Percentiles rank a stretch among this genome's conserved stretches.
These are phyloP conservation scores for Ophiostoma sp. DNA, from an alignment of 2,329 filamentous ascomycete species.

Conservation along the genomic window DNA sequence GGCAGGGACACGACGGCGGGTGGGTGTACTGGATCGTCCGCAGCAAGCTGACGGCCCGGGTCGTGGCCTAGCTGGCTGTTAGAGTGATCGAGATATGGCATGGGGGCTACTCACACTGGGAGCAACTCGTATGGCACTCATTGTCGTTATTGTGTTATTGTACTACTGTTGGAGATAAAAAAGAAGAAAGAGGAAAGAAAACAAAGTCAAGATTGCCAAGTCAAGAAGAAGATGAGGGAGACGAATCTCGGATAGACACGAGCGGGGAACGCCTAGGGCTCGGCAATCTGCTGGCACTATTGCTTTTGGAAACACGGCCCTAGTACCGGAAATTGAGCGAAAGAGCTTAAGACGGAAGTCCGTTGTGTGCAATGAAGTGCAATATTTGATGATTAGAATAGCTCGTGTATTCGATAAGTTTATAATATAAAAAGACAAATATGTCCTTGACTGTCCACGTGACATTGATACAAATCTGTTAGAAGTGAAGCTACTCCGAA, in stretches of 20 bases:
- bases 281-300: constrained; percentile 10
- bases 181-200: background rate
- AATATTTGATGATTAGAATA: background rate
- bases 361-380: background rate
- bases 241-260: background rate
- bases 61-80: constrained; percentile 44
- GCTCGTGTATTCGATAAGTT: too few relatives aligned
- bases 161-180: background rate
- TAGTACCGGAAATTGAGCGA: background rate
- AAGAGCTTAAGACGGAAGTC: constrained; percentile 1
- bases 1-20: constrained; percentile 84
- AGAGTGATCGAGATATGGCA: background rate
- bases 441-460: background rate
- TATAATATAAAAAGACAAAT: background rate
- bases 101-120: constrained; percentile 34
- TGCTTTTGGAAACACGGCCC: background rate
- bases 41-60: constrained; percentile 65
- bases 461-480: background rate
- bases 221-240: background rate
- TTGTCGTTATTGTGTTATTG: background rate
- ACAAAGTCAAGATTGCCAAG: background rate
- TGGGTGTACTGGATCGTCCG: constrained; percentile 88
- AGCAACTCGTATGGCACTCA: constrained; percentile 31
- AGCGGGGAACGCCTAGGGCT: constrained; percentile 18
- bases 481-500: background rate